Percentiles rank a stretch among this genome's conserved stretches.
Evolutionary conservation across 805 yeast species (phyloP).

Genomic region (Candida argentea): DNA sequence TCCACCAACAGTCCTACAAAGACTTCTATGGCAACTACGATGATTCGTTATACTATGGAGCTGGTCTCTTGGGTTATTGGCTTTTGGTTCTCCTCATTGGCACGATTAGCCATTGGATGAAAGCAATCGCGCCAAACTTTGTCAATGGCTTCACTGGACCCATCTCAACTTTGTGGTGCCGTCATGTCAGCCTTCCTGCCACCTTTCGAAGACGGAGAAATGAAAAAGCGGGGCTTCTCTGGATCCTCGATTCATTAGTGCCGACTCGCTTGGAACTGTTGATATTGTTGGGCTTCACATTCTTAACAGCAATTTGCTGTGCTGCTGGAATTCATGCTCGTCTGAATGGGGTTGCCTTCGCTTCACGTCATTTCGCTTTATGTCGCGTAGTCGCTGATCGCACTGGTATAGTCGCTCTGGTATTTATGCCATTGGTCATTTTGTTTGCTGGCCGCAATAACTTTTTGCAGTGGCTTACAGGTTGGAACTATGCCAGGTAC

Average conservation of each 20-base stretch:
- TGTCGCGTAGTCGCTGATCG: slow-evolving; percentile 32
- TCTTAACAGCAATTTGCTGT: slow-evolving; percentile 17
- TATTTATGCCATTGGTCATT: slow-evolving; percentile 40
- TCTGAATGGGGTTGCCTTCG: too few species aligned
- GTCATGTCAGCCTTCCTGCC: slow-evolving; percentile 28
- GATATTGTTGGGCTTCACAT: slow-evolving; percentile 17
- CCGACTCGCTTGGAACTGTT: slow-evolving; percentile 4
- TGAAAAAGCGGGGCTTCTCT: slow-evolving; percentile 11
- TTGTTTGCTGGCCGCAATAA: slow-evolving; percentile 58
- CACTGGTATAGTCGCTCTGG: slow-evolving; percentile 31
- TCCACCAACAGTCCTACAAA: slow-evolving; percentile 7
- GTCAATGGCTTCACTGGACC: slow-evolving; percentile 19
- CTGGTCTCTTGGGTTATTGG: slow-evolving; percentile 14
- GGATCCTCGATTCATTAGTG: slow-evolving; percentile 16
- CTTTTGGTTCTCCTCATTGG: slow-evolving; percentile 5
- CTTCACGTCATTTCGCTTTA: too few species aligned
- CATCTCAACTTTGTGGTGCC: slow-evolving; percentile 6
- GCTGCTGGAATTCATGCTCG: slow-evolving; percentile 14
- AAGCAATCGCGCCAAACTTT: slow-evolving; percentile 21
- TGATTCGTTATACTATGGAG: slow-evolving; percentile 17
- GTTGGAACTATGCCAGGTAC: slow-evolving; percentile 41
- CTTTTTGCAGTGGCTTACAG: slow-evolving; percentile 45
- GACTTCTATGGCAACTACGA: slow-evolving; percentile 13
- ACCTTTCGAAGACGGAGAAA: slow-evolving; percentile 15
- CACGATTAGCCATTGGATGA: slow-evolving; percentile 5